Percentiles rank a stretch among this genome's conserved stretches.
Evolutionary conservation across 1,284 basidiomycete genomes (phyloP).

Genomic region (Moesziomyces antarcticus): DNA sequence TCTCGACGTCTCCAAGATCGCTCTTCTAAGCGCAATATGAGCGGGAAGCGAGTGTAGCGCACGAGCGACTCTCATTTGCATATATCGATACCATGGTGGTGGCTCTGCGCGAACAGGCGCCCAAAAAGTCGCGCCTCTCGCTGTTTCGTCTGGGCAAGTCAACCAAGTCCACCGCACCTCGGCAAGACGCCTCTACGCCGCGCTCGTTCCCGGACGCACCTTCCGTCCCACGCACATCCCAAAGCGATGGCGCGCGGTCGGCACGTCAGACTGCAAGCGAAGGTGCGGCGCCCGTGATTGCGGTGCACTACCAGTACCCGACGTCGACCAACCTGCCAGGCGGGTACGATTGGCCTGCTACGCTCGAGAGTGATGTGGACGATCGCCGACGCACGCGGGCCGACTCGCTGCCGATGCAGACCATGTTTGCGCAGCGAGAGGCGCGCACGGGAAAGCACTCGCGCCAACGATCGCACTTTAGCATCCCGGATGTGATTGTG

Average conservation of each 20-base stretch:
- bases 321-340: conserved; percentile 1
- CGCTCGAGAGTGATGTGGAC: background rate
- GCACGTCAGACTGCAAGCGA: conserved; percentile 7
- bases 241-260: no score
- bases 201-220: background rate
- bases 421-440: background rate
- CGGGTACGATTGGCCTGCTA: conserved; percentile 8
- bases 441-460: conserved; percentile 14
- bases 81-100: conserved; percentile 23
- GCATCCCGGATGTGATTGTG: conserved; percentile 59
- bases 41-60: no score
- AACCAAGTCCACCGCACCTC: background rate
- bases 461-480: conserved; percentile 54
- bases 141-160: conserved; percentile 43
- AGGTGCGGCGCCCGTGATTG: background rate
- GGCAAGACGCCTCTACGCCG: background rate
- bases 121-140: conserved; percentile 43
- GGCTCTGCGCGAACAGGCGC: conserved; percentile 14
- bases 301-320: conserved; percentile 18
- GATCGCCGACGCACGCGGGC: conserved; percentile 9
- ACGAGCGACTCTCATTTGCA: no score
- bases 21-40: no score
- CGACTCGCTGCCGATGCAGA: conserved; percentile 19
- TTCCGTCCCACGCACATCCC: no score
- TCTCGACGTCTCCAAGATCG: no score